Percentiles rank a stretch among this genome's conserved stretches.
phyloP scores from a whole-genome alignment of 164 flowering plant genomes.

The Cinnamomum chago region DNA sequence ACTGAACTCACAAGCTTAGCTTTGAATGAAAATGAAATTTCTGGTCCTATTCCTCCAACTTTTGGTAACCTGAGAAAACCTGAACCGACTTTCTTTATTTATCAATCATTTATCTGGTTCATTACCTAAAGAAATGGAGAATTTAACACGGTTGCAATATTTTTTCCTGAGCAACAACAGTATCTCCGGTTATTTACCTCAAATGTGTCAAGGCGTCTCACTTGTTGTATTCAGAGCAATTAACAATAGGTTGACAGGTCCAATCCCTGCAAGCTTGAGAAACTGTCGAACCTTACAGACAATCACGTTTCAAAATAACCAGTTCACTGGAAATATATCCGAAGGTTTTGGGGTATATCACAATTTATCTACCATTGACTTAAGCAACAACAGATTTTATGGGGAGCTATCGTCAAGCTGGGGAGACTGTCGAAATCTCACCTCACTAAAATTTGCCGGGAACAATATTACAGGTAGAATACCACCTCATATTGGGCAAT shows the following conservation, averaged over 20 bases:
- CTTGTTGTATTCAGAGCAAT: slow-evolving; percentile 12
- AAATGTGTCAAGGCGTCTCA: slow-evolving; percentile 11
- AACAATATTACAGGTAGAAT: slow-evolving; percentile 3
- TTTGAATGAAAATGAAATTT: too few relatives aligned
- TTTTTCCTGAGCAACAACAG: background rate
- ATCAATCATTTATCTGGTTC: background rate
- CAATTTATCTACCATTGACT: background rate
- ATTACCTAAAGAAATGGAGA: background rate
- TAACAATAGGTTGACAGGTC: slow-evolving; percentile 16
- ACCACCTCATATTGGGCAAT: background rate
- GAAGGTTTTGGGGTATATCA: slow-evolving; percentile 17
- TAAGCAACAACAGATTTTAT: background rate
- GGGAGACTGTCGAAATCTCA: background rate
- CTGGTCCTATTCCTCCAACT: too few relatives aligned
- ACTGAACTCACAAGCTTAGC: too few relatives aligned
- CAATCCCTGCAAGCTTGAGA: slow-evolving; percentile 16
- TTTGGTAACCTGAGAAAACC: too few relatives aligned
- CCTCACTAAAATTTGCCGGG: background rate
- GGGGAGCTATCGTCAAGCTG: slow-evolving; percentile 7
- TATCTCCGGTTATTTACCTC: slow-evolving; percentile 6
- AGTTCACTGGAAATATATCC: slow-evolving; percentile 15
- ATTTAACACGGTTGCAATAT: background rate
- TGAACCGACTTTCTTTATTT: too few relatives aligned
- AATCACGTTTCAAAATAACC: too few relatives aligned
- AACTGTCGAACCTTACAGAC: slow-evolving; percentile 14